Percentiles rank a stretch among this genome's conserved stretches.
Conservation (phyloP, 2,329 filamentous ascomycete species). For the Myriosclerotinia duriaeana region DNA sequence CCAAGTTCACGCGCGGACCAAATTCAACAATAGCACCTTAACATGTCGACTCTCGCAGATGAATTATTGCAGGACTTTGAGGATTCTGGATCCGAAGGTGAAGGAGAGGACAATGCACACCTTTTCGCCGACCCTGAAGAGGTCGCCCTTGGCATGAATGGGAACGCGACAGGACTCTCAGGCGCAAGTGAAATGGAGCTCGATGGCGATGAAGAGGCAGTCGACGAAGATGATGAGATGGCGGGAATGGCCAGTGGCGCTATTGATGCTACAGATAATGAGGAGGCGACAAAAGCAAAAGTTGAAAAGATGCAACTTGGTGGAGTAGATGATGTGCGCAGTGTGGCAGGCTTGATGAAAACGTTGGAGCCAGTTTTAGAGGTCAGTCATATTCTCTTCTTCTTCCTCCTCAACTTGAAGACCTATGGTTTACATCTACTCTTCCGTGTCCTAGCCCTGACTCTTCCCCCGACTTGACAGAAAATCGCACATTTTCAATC, state of each 20-base stretch:
- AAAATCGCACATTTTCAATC: conserved; percentile 78
- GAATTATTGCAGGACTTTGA: conserved; percentile 91
- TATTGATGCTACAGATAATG: conserved; percentile 49
- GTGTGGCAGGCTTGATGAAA: conserved; percentile 77
- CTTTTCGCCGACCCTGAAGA: conserved; percentile 47
- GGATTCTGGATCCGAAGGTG: conserved; percentile 76
- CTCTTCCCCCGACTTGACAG: conserved; percentile 56
- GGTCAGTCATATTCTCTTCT: conserved; percentile 56
- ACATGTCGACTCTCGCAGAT: conserved; percentile 87
- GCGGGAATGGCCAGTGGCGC: conserved; percentile 46
- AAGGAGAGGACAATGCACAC: conserved; percentile 55
- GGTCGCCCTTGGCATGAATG: conserved; percentile 42
- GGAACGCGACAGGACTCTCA: conserved; percentile 34
- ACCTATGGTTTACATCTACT: conserved; percentile 61
- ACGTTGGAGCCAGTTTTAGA: conserved; percentile 77
- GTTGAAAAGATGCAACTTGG: conserved; percentile 81
- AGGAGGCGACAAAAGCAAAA: conserved; percentile 71
- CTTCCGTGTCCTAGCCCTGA: conserved; percentile 65
- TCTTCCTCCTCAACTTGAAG: conserved; percentile 38
- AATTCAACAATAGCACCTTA: conserved; percentile 25
- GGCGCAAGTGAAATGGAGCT: conserved; percentile 54
- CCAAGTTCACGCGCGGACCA: conserved; percentile 10
- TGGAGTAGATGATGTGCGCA: conserved; percentile 73
- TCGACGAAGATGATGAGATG: conserved; percentile 61
- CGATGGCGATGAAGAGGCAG: conserved; percentile 60